Percentiles rank a stretch among this genome's conserved stretches.
Evolutionary conservation across 2,329 filamentous ascomycete species (phyloP).

Genomic region (Ceratocystis alfenasii): DNA sequence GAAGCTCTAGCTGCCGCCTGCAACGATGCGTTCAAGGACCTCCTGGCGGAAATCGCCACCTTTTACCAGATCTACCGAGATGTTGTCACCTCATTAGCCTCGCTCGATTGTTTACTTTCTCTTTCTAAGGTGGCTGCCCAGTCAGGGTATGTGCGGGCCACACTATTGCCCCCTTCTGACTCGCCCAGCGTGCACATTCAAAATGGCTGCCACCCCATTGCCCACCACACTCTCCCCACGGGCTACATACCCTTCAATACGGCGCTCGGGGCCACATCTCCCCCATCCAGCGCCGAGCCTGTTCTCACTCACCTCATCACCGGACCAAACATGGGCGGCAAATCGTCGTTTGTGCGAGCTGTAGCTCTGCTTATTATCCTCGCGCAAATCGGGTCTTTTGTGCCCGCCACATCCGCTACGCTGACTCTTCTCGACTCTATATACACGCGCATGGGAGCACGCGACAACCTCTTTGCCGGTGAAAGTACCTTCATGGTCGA

Average conservation of each 20-base stretch:
- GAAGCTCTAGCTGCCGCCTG: conserved; percentile 87
- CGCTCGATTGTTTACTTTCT: conserved; percentile 80
- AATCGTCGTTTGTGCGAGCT: conserved; percentile 92
- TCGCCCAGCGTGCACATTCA: conserved; percentile 57
- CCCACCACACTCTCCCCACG: conserved; percentile 62
- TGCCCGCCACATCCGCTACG: conserved; percentile 62
- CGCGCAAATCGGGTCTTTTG: conserved; percentile 87
- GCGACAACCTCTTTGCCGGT: conserved; percentile 88
- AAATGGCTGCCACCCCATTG: conserved; percentile 83
- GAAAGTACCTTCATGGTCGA: conserved; percentile 99
- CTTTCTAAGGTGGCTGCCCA: conserved; percentile 72
- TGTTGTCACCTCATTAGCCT: conserved; percentile 71
- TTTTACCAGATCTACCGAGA: conserved; percentile 86
- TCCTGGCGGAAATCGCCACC: conserved; percentile 63
- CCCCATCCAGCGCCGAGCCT: conserved; percentile 38
- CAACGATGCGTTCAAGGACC: conserved; percentile 62
- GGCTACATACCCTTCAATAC: conserved; percentile 88
- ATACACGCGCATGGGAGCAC: conserved; percentile 89
- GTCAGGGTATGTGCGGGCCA: conserved; percentile 77
- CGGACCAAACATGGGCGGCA: conserved; percentile 97
- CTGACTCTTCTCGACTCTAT: conserved; percentile 84
- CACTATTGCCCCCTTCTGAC: conserved; percentile 47
- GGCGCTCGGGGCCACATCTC: conserved; percentile 35
- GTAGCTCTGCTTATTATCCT: conserved; percentile 86
- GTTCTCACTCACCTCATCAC: conserved; percentile 77